Evolutionary conservation across 495 filamentous ascomycete genomes (phyloP), one percentile per base, ranked within the genome.

Genomic region (Collariella sp.): DNA sequence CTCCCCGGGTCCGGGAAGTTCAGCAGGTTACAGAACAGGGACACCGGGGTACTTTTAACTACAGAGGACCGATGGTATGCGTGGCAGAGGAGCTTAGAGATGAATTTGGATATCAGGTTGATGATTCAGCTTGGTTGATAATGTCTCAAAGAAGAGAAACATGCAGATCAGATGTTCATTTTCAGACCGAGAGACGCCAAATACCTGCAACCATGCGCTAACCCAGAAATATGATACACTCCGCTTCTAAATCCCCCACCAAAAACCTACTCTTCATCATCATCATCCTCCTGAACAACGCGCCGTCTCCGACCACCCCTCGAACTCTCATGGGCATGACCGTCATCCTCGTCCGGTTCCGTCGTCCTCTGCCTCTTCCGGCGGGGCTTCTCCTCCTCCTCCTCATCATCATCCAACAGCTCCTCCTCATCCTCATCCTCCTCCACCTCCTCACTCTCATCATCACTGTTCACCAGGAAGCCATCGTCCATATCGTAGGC

Each of bases 401-500:
- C 73, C 1, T 77, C 74, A 0, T 76, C 71, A n/a, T 74, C 72
- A 20, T 74, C 71, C 1, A 72, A 47, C 19, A 76, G 36, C 19
- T 72, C 67, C 22, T 79, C 75, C 40, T 81, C 79, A 1, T 82
- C 79, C 6, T 82, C 83, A 3, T 84, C 83, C 5, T 84, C 83
- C 23, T 76, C 82, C 11, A 76, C 79, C 13, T 65, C 81, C 29
- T 77, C 73, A 57, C 81, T 82, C 9, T 82, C 86, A 55, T 88
- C 83, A 50, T 86, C 86, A 60, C 85, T 89, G 34, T 78, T 79
- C 10, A 86, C 86, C 51, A 90, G 70, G 67, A 90, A 90, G 6
- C 83, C 86, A 59, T 90, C 86, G 22, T 88, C 85, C 62, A 84
- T 80, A 56, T 89, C 86, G 61, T 90, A 96, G 64, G 91, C 87